These are phyloP conservation scores for Rhodotorula sp. DNA, from an alignment of 1,284 basidiomycete genomes.

Conservation along the genomic window DNA sequence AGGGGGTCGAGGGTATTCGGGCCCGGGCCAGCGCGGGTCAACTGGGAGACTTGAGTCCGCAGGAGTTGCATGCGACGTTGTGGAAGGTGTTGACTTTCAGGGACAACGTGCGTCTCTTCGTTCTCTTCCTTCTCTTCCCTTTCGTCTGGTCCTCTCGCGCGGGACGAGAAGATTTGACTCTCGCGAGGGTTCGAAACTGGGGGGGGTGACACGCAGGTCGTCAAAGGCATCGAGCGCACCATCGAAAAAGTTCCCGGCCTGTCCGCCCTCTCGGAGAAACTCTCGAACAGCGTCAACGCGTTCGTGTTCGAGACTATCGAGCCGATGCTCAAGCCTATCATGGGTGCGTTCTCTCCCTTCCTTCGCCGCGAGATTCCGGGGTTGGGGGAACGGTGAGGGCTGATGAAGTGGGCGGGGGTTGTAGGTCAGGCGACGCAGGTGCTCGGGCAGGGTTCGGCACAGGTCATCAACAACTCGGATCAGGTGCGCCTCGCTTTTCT, in stretches of 20 bases:
- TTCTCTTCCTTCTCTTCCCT: conserved; percentile 47
- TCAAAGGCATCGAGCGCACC: conserved; percentile 80
- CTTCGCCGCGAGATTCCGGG: too few species aligned
- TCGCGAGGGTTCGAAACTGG: too few species aligned
- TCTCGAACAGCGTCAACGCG: conserved; percentile 60
- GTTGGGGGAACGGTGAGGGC: background rate
- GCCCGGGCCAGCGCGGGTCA: conserved; percentile 57
- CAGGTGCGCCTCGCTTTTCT: background rate
- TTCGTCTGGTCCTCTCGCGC: conserved; percentile 58
- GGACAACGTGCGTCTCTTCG: conserved; percentile 59
- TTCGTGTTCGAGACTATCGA: conserved; percentile 50
- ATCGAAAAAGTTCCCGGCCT: conserved; percentile 69
- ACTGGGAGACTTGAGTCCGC: conserved; percentile 72
- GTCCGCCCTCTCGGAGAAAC: conserved; percentile 70
- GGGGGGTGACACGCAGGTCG: too few species aligned
- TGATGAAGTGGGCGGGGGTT: too few species aligned
- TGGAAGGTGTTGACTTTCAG: conserved; percentile 86
- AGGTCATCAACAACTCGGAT: conserved; percentile 46
- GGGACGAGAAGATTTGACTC: conserved; percentile 58
- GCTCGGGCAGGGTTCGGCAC: conserved; percentile 45
- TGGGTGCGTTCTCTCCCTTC: background rate
- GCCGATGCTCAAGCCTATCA: conserved; percentile 24
- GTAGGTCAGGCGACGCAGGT: conserved; percentile 44
- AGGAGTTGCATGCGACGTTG: conserved; percentile 75
- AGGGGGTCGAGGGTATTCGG: conserved; percentile 67